Conservation (phyloP, 225 moss, liverwort and hornwort species). For the Marchantia paleacea region DNA sequence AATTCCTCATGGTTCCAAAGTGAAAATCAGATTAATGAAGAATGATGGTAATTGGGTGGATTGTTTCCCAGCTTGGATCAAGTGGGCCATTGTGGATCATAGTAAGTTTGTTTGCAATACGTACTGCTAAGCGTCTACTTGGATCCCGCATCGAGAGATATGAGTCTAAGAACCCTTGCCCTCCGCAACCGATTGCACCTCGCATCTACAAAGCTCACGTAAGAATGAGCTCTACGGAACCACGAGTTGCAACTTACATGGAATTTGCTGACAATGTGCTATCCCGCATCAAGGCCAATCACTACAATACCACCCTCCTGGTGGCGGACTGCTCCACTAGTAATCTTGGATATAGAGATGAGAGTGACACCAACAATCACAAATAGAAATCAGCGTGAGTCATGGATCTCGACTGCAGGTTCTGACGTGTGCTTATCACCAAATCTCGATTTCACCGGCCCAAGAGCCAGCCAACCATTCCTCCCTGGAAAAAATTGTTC, state of each 20-base stretch:
- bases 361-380: too few species aligned
- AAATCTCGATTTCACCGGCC: too few species aligned
- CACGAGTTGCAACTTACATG: slow-evolving; percentile 74
- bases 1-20: slow-evolving; percentile 84
- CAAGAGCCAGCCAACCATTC: too few species aligned
- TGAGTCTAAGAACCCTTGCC: slow-evolving; percentile 69
- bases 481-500: too few species aligned
- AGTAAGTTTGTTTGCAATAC: slow-evolving; percentile 69
- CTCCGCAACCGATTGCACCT: slow-evolving; percentile 63
- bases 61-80: slow-evolving; percentile 92
- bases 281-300: slow-evolving; percentile 79
- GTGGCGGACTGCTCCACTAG: too few species aligned
- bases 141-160: slow-evolving; percentile 80
- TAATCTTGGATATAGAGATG: too few species aligned
- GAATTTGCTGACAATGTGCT: slow-evolving; percentile 86
- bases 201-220: slow-evolving; percentile 96
- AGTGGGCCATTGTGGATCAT: slow-evolving; percentile 69
- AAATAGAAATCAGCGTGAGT: too few species aligned
- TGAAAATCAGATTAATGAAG: slow-evolving; percentile 75
- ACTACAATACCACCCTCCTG: slow-evolving; percentile 92
- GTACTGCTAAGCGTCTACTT: slow-evolving; percentile 87
- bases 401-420: too few species aligned
- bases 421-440: too few species aligned
- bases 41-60: slow-evolving; percentile 75
- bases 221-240: slow-evolving; percentile 86